A percentile compares a stretch with the other conserved stretches of the same genome.
These are phyloP conservation scores for Udeniomyces megalosporus DNA, from an alignment of 768 basidiomycete species.

Conservation along the genomic window DNA sequence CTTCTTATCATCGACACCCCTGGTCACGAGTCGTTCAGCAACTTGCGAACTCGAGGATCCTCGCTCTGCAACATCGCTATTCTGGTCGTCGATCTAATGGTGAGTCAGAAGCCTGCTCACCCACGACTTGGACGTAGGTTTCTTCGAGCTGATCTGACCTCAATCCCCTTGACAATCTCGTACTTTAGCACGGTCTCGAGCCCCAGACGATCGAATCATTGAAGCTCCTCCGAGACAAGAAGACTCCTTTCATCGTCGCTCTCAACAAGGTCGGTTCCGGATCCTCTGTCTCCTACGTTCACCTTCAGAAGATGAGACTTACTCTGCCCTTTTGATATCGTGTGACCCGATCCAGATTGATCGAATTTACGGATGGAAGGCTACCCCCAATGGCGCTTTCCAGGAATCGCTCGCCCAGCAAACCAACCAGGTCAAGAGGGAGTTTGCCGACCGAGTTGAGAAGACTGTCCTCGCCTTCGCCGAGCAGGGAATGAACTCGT, in stretches of 20 bases:
- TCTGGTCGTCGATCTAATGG: slow-evolving; percentile 96
- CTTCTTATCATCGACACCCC: slow-evolving; percentile 93
- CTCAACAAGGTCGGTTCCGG: slow-evolving; percentile 64
- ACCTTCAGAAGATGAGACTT: no score
- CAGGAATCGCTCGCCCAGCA: slow-evolving; percentile 77
- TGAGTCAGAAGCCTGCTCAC: slow-evolving; percentile 24
- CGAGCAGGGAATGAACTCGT: slow-evolving; percentile 91
- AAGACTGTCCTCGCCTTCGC: slow-evolving; percentile 85
- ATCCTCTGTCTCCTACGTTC: background rate
- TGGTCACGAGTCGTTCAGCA: slow-evolving; percentile 98
- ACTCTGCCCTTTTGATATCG: background rate
- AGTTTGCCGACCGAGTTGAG: slow-evolving; percentile 74
- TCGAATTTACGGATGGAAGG: slow-evolving; percentile 87
- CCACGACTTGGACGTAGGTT: slow-evolving; percentile 5
- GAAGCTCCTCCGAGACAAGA: slow-evolving; percentile 71
- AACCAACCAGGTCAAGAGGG: slow-evolving; percentile 56
- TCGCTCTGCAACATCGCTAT: slow-evolving; percentile 98
- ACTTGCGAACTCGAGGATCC: slow-evolving; percentile 83
- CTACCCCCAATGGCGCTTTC: slow-evolving; percentile 84
- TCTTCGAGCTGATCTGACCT: no score
- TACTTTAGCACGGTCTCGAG: slow-evolving; percentile 72
- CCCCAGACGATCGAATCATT: slow-evolving; percentile 96
- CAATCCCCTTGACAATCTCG: background rate
- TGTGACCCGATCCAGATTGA: slow-evolving; percentile 51
- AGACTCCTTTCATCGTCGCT: slow-evolving; percentile 97